Evolutionary conservation across 805 yeast species (phyloP).

Genomic region (Saccharomyces jurei): DNA sequence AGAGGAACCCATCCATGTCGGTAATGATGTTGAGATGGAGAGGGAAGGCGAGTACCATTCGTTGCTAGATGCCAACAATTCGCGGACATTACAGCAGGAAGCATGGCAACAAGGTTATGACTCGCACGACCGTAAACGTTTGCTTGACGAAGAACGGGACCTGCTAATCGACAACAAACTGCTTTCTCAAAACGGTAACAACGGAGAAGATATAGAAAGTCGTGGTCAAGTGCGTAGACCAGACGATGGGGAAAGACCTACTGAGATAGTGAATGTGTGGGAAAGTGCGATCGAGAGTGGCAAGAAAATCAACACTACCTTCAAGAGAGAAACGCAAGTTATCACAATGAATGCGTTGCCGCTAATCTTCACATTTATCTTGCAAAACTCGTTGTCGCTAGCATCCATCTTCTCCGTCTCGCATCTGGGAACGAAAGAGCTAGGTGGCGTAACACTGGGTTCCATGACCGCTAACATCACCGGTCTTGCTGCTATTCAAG

Average conservation of each 20-base stretch:
- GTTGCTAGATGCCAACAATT: slow-evolving; percentile 15
- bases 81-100: slow-evolving; percentile 18
- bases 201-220: slow-evolving; percentile 9
- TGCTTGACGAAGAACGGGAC: slow-evolving; percentile 28
- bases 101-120: background rate
- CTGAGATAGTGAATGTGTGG: slow-evolving; percentile 24
- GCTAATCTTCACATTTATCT: slow-evolving; percentile 53
- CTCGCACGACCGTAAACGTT: slow-evolving; percentile 6
- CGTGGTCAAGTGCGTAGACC: slow-evolving; percentile 1
- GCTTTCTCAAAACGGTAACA: slow-evolving; percentile 3
- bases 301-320: slow-evolving; percentile 21
- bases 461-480: slow-evolving; percentile 74
- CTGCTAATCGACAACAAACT: slow-evolving; percentile 28
- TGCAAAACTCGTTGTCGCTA: slow-evolving; percentile 66
- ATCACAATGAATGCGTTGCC: slow-evolving; percentile 47
- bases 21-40: background rate
- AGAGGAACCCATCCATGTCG: background rate
- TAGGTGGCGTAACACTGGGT: slow-evolving; percentile 69
- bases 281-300: slow-evolving; percentile 27
- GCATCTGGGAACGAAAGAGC: slow-evolving; percentile 57
- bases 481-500: slow-evolving; percentile 68
- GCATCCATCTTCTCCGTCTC: slow-evolving; percentile 76
- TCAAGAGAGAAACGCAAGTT: slow-evolving; percentile 39
- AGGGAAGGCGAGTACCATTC: slow-evolving; percentile 5
- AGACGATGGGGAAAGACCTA: slow-evolving; percentile 7